These are phyloP conservation scores for Sanghuangporus sanghuang DNA, from an alignment of 1,284 basidiomycete species.

Conservation along the genomic window DNA sequence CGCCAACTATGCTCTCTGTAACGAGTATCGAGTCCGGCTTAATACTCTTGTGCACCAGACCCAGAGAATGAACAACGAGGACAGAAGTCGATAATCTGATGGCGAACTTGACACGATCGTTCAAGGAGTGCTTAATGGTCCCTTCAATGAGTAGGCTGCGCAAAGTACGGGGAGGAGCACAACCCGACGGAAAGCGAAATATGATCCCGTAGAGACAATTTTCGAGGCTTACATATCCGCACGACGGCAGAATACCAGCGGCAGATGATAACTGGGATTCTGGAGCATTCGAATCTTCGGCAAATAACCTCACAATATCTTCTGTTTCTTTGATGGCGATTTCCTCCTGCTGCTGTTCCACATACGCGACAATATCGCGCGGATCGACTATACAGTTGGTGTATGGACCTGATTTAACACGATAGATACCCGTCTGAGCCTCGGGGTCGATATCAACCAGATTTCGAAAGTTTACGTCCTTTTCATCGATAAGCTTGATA, in stretches of 20 bases:
- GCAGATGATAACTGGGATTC: not conserved
- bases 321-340: not conserved
- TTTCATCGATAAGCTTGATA: not conserved
- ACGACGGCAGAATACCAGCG: not conserved
- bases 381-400: slow-evolving; percentile 1
- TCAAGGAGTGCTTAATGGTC: not conserved
- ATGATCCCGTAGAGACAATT: not conserved
- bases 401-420: not conserved
- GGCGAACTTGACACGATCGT: slow-evolving; percentile 7
- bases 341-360: not conserved
- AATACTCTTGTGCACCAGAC: slow-evolving; percentile 10
- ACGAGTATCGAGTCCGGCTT: slow-evolving; percentile 10
- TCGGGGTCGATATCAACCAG: not conserved
- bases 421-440: not conserved
- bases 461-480: not conserved
- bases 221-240: not conserved
- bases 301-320: not conserved
- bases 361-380: not conserved
- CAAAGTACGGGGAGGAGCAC: not conserved
- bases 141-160: not conserved
- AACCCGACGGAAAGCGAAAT: not conserved
- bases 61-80: slow-evolving; percentile 10
- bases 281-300: not conserved
- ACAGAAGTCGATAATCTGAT: slow-evolving; percentile 2
- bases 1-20: not conserved